Conservation (phyloP, 1,284 basidiomycete genomes). For the Xanthoconium separans region DNA sequence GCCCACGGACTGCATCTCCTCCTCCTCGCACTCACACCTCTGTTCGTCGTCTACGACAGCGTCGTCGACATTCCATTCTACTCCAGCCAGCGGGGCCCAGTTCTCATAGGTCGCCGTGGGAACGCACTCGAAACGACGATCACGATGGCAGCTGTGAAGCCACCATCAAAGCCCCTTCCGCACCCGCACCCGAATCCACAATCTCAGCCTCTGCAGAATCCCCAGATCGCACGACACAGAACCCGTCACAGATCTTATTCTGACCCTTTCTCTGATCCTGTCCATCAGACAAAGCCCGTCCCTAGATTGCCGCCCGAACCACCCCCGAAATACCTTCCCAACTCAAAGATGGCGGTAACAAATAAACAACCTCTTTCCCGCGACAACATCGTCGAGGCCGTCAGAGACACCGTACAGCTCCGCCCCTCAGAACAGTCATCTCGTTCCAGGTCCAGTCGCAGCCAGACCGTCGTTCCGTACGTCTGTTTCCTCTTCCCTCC, state of each 20-base stretch:
- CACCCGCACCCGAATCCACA: not conserved
- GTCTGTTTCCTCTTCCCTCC: conserved; percentile 26
- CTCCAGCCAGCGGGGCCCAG: no score
- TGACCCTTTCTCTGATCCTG: conserved; percentile 60
- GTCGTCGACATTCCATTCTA: conserved; percentile 1
- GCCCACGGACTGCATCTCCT: conserved; percentile 1
- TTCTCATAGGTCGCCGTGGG: conserved; percentile 19
- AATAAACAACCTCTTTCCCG: conserved; percentile 26
- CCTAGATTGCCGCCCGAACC: conserved; percentile 39
- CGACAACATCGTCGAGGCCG: conserved; percentile 55
- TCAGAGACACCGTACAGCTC: conserved; percentile 61
- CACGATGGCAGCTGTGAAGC: conserved; percentile 28
- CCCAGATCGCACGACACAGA: conserved; percentile 34
- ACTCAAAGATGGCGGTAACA: conserved; percentile 28
- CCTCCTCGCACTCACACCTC: conserved; percentile 1
- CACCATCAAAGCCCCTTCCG: conserved; percentile 24
- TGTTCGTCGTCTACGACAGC: conserved; percentile 12
- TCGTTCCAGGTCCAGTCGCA: conserved; percentile 46
- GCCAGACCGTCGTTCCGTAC: conserved; percentile 42
- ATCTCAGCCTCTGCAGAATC: conserved; percentile 22
- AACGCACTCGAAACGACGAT: conserved; percentile 13
- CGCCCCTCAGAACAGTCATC: conserved; percentile 37
- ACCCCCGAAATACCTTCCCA: conserved; percentile 37
- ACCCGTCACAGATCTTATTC: conserved; percentile 50
- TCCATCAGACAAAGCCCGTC: conserved; percentile 37